Percentiles rank a stretch among this genome's conserved stretches.
These are phyloP conservation scores for Phytopythium oedochilum DNA, from an alignment of 352 stramenopile genomes.

Conservation along the genomic window DNA sequence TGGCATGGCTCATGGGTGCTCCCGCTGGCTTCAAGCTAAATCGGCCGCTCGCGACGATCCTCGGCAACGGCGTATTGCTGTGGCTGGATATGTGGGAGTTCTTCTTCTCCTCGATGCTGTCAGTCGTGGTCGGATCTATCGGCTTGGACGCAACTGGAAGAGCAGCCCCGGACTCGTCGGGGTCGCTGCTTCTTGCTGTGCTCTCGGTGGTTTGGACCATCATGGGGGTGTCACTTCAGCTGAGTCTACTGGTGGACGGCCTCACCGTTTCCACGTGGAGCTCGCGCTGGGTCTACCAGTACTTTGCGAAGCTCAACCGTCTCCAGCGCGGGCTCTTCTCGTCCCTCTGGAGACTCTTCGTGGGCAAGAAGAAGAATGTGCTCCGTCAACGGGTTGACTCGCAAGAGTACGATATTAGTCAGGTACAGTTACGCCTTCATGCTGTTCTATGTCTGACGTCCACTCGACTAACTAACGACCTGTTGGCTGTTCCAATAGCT, in stretches of 20 bases:
- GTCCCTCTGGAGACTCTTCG: slow-evolving; percentile 90
- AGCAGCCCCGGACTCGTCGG: not conserved
- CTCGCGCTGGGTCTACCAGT: slow-evolving; percentile 80
- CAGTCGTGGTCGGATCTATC: not conserved
- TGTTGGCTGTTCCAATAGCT: slow-evolving; percentile 58
- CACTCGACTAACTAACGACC: too few relatives aligned
- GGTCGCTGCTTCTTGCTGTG: not conserved
- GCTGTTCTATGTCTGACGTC: too few relatives aligned
- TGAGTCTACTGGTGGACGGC: slow-evolving; percentile 68
- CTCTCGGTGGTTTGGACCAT: slow-evolving; percentile 8
- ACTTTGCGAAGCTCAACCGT: slow-evolving; percentile 84
- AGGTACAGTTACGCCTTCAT: slow-evolving; percentile 34
- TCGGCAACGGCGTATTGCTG: slow-evolving; percentile 80
- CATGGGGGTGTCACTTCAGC: slow-evolving; percentile 66
- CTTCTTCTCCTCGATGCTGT: slow-evolving; percentile 24
- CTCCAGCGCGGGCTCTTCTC: slow-evolving; percentile 78
- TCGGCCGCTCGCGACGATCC: slow-evolving; percentile 77
- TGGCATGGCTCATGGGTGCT: slow-evolving; percentile 71
- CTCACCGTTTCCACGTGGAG: slow-evolving; percentile 78
- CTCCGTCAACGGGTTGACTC: slow-evolving; percentile 91
- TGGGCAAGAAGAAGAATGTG: slow-evolving; percentile 94
- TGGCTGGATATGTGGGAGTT: slow-evolving; percentile 79
- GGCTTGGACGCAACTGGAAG: too few relatives aligned
- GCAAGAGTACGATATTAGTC: slow-evolving; percentile 91
- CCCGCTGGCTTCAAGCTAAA: slow-evolving; percentile 89